Evolutionary conservation across 139 green algal genomes (phyloP).

Genomic region (Picochlorum costavermella): DNA sequence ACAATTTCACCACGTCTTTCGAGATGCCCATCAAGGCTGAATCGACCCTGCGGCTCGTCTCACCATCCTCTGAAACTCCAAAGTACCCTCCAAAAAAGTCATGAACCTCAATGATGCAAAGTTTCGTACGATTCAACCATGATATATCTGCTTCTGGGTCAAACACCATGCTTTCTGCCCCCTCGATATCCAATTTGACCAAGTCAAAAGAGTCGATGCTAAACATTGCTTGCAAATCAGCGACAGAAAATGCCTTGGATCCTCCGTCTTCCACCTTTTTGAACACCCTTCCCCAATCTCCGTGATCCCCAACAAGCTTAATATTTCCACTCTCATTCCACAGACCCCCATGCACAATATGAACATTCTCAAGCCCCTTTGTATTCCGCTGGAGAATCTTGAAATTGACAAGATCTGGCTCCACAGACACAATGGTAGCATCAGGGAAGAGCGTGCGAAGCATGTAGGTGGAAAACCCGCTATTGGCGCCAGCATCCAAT

Average conservation of each 20-base stretch:
- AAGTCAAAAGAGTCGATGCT: constrained; percentile 20
- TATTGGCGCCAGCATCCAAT: constrained; percentile 17
- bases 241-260: constrained; percentile 10
- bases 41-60: constrained; percentile 5
- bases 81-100: constrained; percentile 11
- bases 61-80: background rate
- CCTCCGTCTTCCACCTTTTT: constrained; percentile 1
- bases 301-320: background rate
- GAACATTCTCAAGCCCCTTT: background rate
- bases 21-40: constrained; percentile 1
- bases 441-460: constrained; percentile 22
- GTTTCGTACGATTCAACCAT: constrained; percentile 8
- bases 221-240: constrained; percentile 6
- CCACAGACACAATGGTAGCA: constrained; percentile 15
- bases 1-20: background rate
- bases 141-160: constrained; percentile 1
- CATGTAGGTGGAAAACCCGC: constrained; percentile 15
- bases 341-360: constrained; percentile 18
- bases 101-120: constrained; percentile 16
- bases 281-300: constrained; percentile 23
- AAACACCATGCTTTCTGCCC: constrained; percentile 21
- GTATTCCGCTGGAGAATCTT: constrained; percentile 19
- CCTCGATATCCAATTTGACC: constrained; percentile 20
- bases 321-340: constrained; percentile 13
- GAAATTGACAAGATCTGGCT: constrained; percentile 19